phyloP scores from a whole-genome alignment of 352 stramenopile species.

The Globisporangium solare region DNA sequence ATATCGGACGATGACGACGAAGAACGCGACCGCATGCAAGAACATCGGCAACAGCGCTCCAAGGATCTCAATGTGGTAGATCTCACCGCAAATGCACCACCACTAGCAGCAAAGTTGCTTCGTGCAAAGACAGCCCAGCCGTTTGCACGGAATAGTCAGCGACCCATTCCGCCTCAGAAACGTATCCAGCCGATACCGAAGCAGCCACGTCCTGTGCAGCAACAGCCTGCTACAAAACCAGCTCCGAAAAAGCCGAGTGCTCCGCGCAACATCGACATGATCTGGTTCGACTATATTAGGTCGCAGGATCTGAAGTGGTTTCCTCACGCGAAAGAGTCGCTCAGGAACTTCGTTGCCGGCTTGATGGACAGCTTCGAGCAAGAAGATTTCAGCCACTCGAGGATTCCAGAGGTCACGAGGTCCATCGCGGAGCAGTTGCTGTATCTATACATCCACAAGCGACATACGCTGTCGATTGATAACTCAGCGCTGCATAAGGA shows the following conservation, averaged over 20 bases:
- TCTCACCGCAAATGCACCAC: neutral
- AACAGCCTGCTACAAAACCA: neutral
- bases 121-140: neutral
- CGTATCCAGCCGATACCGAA: slow-evolving; percentile 3
- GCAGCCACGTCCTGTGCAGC: neutral
- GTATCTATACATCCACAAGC: slow-evolving; percentile 29
- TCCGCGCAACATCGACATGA: slow-evolving; percentile 22
- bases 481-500: slow-evolving; percentile 36
- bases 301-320: slow-evolving; percentile 40
- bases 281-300: slow-evolving; percentile 27
- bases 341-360: slow-evolving; percentile 36
- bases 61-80: neutral
- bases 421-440: slow-evolving; percentile 30
- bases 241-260: slow-evolving; percentile 4
- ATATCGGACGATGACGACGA: slow-evolving; percentile 25
- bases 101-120: neutral
- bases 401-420: slow-evolving; percentile 17
- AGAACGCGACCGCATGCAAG: neutral
- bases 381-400: slow-evolving; percentile 16
- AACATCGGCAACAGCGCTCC: neutral
- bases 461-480: slow-evolving; percentile 15
- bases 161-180: neutral
- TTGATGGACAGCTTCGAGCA: slow-evolving; percentile 35
- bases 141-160: neutral
- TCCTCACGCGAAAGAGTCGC: slow-evolving; percentile 10